A percentile compares a stretch with the other conserved stretches of the same genome.
Evolutionary conservation across 768 basidiomycete genomes (phyloP).

Genomic region (Lentinula raphanica): DNA sequence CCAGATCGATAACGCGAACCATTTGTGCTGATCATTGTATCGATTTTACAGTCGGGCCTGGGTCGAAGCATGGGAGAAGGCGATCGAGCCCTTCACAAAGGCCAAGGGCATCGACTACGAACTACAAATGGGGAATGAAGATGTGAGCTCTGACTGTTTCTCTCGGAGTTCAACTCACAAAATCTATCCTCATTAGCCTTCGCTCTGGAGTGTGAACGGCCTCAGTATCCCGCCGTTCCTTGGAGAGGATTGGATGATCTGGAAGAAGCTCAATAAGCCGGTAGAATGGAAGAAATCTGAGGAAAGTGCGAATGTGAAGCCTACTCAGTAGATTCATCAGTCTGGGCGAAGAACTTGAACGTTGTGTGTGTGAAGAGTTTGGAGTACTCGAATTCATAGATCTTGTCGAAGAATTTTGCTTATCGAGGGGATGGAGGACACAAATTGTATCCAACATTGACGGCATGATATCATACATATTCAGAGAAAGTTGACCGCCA

Average conservation of each 20-base stretch:
- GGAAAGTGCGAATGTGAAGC: neutral
- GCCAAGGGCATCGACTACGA: slow-evolving; percentile 11
- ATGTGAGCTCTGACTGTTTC: slow-evolving; percentile 7
- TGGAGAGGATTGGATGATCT: neutral
- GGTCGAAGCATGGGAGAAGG: slow-evolving; percentile 8
- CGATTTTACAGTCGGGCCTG: neutral
- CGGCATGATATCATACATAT: too few species aligned
- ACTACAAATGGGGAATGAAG: slow-evolving; percentile 3
- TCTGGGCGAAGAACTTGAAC: too few species aligned
- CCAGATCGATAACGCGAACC: neutral
- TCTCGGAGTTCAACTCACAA: neutral
- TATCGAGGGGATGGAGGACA: too few species aligned
- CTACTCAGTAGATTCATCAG: neutral
- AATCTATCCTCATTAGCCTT: neutral
- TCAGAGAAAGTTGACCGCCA: too few species aligned
- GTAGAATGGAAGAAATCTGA: neutral
- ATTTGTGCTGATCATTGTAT: neutral
- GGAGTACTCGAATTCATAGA: too few species aligned
- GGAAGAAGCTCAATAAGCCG: slow-evolving; percentile 6
- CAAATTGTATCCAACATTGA: too few species aligned
- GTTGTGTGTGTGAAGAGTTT: too few species aligned
- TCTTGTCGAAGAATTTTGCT: too few species aligned
- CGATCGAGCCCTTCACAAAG: slow-evolving; percentile 10
- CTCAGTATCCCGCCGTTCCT: neutral
- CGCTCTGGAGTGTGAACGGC: slow-evolving; percentile 1